Evolutionary conservation across 768 basidiomycete genomes (phyloP).

Genomic region (Amyloporia xantha): DNA sequence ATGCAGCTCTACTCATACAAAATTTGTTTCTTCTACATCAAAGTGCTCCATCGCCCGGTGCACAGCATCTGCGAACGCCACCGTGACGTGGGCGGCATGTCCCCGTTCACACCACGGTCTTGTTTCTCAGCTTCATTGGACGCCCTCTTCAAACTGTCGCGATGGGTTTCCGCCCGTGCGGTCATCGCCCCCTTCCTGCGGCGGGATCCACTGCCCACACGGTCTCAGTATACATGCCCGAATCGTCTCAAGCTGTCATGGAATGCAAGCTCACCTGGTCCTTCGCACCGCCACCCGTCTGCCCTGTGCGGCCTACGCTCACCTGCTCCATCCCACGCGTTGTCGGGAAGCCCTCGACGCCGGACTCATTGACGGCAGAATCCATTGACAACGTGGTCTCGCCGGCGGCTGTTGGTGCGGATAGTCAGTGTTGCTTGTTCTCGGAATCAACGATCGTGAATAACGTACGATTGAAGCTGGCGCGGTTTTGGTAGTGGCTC

Average conservation of each 20-base stretch:
- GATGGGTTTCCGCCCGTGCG: background rate
- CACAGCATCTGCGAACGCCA: no score
- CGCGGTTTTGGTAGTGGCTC: constrained; percentile 2
- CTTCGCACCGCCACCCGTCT: constrained; percentile 1
- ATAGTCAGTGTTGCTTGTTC: background rate
- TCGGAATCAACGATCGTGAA: background rate
- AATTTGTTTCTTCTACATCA: no score
- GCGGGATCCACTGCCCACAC: constrained; percentile 1
- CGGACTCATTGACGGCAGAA: constrained; percentile 1
- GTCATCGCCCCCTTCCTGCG: constrained; percentile 2
- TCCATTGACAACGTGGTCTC: background rate
- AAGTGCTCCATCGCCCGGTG: no score
- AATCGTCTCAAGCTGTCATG: no score
- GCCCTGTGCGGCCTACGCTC: constrained; percentile 1
- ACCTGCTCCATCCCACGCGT: background rate
- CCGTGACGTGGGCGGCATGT: no score
- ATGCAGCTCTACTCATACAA: no score
- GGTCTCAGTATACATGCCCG: no score
- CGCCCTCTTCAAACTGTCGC: background rate
- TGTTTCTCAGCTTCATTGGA: no score
- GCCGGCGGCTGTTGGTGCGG: background rate
- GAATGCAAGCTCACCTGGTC: background rate
- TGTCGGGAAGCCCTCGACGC: constrained; percentile 1
- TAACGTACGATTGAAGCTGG: constrained; percentile 2
- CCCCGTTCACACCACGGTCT: no score